Conservation (phyloP, 148 eudicot species). For the Selenicereus undatus region DNA sequence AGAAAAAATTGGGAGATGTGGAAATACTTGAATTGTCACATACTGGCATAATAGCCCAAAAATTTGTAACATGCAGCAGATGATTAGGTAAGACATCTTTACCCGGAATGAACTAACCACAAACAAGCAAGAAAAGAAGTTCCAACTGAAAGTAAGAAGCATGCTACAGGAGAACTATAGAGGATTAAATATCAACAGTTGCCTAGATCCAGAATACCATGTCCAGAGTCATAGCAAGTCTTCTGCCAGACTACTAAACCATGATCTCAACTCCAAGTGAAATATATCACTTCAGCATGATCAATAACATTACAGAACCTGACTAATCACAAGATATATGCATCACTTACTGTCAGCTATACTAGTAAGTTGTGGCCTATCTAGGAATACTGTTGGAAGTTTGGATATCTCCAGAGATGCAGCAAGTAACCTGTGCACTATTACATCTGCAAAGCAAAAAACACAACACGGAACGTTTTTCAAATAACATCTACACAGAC, state of each 20-base stretch:
- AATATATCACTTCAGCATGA: not conserved
- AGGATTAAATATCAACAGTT: too few relatives aligned
- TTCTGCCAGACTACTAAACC: not conserved
- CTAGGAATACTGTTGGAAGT: constrained; percentile 80
- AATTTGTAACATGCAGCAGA: too few relatives aligned
- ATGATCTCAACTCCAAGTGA: not conserved
- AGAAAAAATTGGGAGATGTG: too few relatives aligned
- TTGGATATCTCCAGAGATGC: constrained; percentile 81
- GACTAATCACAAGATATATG: not conserved
- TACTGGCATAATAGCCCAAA: too few relatives aligned
- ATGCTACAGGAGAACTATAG: too few relatives aligned
- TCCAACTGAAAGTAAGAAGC: too few relatives aligned
- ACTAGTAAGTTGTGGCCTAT: constrained; percentile 74
- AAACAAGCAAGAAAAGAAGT: too few relatives aligned
- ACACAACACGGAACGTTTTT: constrained; percentile 4
- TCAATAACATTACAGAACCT: not conserved
- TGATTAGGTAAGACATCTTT: too few relatives aligned
- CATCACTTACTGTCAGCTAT: constrained; percentile 78
- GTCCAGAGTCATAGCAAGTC: not conserved
- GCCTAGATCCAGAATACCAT: not conserved
- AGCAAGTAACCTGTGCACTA: constrained; percentile 93
- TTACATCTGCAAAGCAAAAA: constrained; percentile 62
- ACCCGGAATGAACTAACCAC: too few relatives aligned
- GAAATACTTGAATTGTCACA: too few relatives aligned
- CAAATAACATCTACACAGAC: not conserved